Percentiles rank a stretch among this genome's conserved stretches.
Evolutionary conservation across 805 yeast genomes (phyloP).

Genomic region (Starmerella vitae): DNA sequence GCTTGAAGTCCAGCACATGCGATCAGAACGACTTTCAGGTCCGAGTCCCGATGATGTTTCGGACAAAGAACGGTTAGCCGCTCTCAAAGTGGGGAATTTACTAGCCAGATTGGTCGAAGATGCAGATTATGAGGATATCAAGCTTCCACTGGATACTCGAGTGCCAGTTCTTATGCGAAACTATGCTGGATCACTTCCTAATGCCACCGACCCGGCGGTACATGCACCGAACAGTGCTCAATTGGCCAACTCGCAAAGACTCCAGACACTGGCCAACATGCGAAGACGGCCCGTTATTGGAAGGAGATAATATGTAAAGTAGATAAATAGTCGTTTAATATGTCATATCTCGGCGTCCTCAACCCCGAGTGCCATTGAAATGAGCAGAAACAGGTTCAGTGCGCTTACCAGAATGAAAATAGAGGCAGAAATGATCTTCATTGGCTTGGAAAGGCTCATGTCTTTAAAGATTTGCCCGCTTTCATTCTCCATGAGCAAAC

Average conservation of each 20-base stretch:
- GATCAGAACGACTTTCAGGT: slow-evolving; percentile 33
- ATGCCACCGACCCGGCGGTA: slow-evolving; percentile 14
- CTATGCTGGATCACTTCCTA: slow-evolving; percentile 66
- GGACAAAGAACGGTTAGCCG: slow-evolving; percentile 27
- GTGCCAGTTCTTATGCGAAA: slow-evolving; percentile 62
- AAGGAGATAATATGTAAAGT: no score
- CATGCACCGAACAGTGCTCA: background rate
- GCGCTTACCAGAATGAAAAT: slow-evolving; percentile 62
- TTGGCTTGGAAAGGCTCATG: slow-evolving; percentile 51
- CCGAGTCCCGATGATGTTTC: slow-evolving; percentile 20
- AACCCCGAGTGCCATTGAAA: slow-evolving; percentile 18
- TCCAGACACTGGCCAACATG: background rate
- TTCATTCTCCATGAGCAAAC: slow-evolving; percentile 16
- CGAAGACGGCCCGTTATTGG: no score
- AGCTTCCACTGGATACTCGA: slow-evolving; percentile 20
- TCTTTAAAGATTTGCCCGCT: slow-evolving; percentile 35
- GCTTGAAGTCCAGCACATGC: slow-evolving; percentile 37
- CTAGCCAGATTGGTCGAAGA: slow-evolving; percentile 34
- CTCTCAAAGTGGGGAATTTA: slow-evolving; percentile 26
- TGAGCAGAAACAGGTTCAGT: slow-evolving; percentile 56
- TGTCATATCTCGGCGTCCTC: slow-evolving; percentile 10
- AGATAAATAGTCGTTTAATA: no score
- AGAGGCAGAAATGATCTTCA: slow-evolving; percentile 41
- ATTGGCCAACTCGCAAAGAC: slow-evolving; percentile 1
- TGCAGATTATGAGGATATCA: slow-evolving; percentile 19